Evolutionary conservation across 495 filamentous ascomycete species (phyloP).

Genomic region (Lineolata rhizophorae): DNA sequence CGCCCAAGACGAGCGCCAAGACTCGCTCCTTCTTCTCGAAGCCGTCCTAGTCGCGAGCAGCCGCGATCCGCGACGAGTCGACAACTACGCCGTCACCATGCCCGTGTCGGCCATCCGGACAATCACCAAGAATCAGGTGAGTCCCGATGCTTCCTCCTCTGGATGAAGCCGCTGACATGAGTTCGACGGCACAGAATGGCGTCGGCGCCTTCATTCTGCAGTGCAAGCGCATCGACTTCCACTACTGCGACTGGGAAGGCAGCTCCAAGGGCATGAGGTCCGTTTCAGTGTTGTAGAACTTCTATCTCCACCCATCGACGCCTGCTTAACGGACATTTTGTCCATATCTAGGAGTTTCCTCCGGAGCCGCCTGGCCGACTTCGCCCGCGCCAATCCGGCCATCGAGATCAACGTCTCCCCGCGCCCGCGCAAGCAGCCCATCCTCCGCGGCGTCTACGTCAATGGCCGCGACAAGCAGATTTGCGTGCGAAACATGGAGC

Average conservation of each 20-base stretch:
- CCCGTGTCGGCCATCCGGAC: constrained; percentile 36
- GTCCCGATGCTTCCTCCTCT: constrained; percentile 3
- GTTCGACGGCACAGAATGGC: constrained; percentile 77
- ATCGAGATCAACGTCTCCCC: constrained; percentile 83
- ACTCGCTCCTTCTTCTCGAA: too few relatives aligned
- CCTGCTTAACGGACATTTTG: constrained; percentile 3
- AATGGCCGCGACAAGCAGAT: constrained; percentile 74
- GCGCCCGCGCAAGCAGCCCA: constrained; percentile 65
- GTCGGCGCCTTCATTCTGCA: constrained; percentile 91
- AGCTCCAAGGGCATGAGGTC: constrained; percentile 91
- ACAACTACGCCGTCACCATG: too few relatives aligned
- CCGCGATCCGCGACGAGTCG: too few relatives aligned
- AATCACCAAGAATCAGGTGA: constrained; percentile 39
- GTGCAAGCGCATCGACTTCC: constrained; percentile 86
- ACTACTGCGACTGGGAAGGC: constrained; percentile 90
- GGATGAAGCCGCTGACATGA: neutral
- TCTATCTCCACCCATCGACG: too few relatives aligned
- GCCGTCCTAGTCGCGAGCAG: too few relatives aligned
- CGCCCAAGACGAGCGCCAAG: too few relatives aligned
- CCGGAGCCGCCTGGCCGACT: constrained; percentile 44
- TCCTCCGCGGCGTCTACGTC: constrained; percentile 71
- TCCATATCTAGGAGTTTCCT: constrained; percentile 44
- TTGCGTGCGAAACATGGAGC: constrained; percentile 70
- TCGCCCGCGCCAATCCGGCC: constrained; percentile 62
- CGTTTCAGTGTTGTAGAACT: constrained; percentile 9